These are phyloP conservation scores for Trichoderma reesei DNA, from an alignment of 495 filamentous ascomycete genomes.

Conservation along the genomic window DNA sequence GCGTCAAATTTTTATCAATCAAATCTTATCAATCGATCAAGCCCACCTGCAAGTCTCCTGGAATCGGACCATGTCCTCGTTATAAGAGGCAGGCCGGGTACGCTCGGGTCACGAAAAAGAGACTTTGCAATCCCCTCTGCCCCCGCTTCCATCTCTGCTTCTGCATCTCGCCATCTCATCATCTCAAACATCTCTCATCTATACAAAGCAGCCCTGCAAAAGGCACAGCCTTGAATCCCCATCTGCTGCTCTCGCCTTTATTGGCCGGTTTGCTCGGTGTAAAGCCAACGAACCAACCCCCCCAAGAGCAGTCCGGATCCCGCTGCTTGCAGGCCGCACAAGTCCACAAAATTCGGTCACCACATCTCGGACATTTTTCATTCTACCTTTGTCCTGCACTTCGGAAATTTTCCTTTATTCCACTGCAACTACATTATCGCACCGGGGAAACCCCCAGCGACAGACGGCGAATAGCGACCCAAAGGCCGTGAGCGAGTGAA, in stretches of 20 bases:
- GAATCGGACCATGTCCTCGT: background rate
- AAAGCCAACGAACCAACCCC: background rate
- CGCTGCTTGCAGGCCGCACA: background rate
- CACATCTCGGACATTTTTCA: background rate
- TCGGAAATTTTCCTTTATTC: too few species aligned
- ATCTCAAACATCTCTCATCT: background rate
- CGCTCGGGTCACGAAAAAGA: background rate
- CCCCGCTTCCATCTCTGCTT: background rate
- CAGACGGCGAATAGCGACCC: background rate
- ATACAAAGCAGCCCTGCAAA: background rate
- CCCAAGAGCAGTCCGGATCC: background rate
- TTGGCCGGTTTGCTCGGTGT: background rate
- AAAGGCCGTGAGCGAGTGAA: background rate
- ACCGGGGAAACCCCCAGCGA: too few species aligned
- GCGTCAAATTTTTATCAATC: slow-evolving; percentile 12
- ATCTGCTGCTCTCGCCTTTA: background rate
- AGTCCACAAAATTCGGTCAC: background rate
- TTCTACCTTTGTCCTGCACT: too few species aligned
- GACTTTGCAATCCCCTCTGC: background rate
- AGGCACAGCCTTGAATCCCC: too few species aligned
- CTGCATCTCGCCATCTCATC: background rate
- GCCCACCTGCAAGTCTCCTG: slow-evolving; percentile 3
- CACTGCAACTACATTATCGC: too few species aligned
- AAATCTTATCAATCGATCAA: slow-evolving; percentile 36
- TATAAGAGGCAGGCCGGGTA: background rate